Evolutionary conservation across 306 rosid genomes (phyloP).

Genomic region (Rosa multiflora): DNA sequence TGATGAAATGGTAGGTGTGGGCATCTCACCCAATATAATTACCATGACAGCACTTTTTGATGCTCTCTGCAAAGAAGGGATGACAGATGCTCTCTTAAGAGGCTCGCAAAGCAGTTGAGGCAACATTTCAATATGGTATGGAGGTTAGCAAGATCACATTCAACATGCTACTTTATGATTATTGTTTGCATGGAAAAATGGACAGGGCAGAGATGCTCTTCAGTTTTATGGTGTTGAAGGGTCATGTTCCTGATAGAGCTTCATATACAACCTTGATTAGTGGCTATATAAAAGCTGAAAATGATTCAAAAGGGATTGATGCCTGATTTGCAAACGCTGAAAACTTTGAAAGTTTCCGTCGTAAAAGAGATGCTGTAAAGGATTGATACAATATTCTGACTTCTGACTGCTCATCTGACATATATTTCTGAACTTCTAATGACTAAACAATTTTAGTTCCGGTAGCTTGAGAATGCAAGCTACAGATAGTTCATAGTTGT

Average conservation of each 20-base stretch:
- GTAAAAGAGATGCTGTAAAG: not conserved
- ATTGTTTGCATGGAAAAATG: slow-evolving; percentile 39
- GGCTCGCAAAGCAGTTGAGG: not conserved
- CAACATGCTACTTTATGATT: slow-evolving; percentile 24
- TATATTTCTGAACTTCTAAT: no score
- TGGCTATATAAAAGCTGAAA: slow-evolving; percentile 18
- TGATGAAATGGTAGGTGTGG: no score
- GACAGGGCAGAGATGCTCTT: slow-evolving; percentile 30
- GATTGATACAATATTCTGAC: no score
- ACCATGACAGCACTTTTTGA: no score
- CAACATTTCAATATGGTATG: not conserved
- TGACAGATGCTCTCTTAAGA: no score
- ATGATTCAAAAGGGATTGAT: not conserved
- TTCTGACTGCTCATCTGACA: no score
- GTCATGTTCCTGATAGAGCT: slow-evolving; percentile 30
- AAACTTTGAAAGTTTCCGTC: not conserved
- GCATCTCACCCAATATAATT: no score
- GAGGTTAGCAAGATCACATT: not conserved
- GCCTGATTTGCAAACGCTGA: not conserved
- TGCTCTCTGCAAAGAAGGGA: no score
- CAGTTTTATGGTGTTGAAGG: slow-evolving; percentile 26
- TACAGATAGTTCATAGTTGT: no score
- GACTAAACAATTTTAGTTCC: no score
- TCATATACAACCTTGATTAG: slow-evolving; percentile 37
- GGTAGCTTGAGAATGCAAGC: no score